Percentiles rank a stretch among this genome's conserved stretches.
These are phyloP conservation scores for Aegilops sharonensis DNA, from an alignment of 176 grass and related monocot genomes.

Conservation along the genomic window DNA sequence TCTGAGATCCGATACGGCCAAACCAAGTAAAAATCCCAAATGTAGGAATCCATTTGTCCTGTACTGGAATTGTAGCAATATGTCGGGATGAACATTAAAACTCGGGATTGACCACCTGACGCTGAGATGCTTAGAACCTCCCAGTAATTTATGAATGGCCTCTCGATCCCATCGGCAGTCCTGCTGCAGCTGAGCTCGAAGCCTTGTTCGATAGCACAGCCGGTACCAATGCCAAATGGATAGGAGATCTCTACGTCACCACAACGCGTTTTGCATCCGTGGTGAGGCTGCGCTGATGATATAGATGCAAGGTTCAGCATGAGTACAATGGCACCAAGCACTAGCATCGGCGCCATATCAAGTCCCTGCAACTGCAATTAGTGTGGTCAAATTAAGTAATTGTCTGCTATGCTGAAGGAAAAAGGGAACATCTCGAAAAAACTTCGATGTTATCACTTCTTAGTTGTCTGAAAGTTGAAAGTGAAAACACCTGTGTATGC, in stretches of 20 bases:
- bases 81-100: not conserved
- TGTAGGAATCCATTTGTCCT: rapidly evolving
- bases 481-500: no score
- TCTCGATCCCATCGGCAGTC: not conserved
- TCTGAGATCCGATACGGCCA: not conserved
- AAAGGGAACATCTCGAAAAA: not conserved
- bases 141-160: not conserved
- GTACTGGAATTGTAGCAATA: not conserved
- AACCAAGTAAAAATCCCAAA: not conserved
- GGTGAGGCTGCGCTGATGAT: not conserved
- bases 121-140: not conserved
- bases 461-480: no score
- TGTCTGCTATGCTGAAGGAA: not conserved
- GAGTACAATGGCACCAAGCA: not conserved
- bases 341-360: not conserved
- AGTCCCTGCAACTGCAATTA: not conserved
- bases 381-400: not conserved
- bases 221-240: not conserved
- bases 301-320: not conserved
- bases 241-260: not conserved
- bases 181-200: slow-evolving; percentile 13
- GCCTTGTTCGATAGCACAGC: not conserved
- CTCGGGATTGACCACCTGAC: not conserved
- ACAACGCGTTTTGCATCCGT: not conserved
- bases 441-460: not conserved